Evolutionary conservation across 1,284 basidiomycete species (phyloP).

Genomic region (Sparassis latifolia): DNA sequence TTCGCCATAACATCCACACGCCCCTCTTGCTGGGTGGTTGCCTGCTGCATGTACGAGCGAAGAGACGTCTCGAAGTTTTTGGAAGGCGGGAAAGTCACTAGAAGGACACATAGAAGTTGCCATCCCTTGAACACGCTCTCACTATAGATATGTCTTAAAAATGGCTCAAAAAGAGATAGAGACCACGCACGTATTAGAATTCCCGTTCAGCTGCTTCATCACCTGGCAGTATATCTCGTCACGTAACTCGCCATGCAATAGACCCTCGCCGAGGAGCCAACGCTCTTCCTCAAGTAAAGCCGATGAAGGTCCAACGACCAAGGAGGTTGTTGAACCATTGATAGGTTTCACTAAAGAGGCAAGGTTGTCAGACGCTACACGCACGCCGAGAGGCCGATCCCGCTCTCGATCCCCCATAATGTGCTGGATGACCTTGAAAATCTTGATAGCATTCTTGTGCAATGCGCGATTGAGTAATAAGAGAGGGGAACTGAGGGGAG

Average conservation of each 20-base stretch:
- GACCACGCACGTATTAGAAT: conserved; percentile 63
- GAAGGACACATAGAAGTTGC: conserved; percentile 84
- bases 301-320: conserved; percentile 26
- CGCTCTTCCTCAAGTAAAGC: conserved; percentile 64
- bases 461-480: conserved; percentile 56
- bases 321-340: conserved; percentile 51
- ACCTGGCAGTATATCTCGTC: conserved; percentile 91
- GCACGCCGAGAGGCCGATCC: conserved; percentile 38
- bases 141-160: conserved; percentile 31
- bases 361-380: conserved; percentile 33
- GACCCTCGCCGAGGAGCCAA: conserved; percentile 76
- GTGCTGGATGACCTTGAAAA: conserved; percentile 85
- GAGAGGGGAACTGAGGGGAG: conserved; percentile 66
- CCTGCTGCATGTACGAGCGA: conserved; percentile 68
- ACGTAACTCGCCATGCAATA: conserved; percentile 73
- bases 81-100: conserved; percentile 85
- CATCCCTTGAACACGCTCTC: conserved; percentile 85
- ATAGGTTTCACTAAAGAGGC: conserved; percentile 32
- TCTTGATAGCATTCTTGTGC: conserved; percentile 71
- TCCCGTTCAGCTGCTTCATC: conserved; percentile 84
- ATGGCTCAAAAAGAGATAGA: not conserved
- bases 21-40: conserved; percentile 59
- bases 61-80: conserved; percentile 86
- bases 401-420: conserved; percentile 89
- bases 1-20: conserved; percentile 86